These are phyloP conservation scores for Hysterium pulicare DNA, from an alignment of 2,329 filamentous ascomycete species.

Conservation along the genomic window DNA sequence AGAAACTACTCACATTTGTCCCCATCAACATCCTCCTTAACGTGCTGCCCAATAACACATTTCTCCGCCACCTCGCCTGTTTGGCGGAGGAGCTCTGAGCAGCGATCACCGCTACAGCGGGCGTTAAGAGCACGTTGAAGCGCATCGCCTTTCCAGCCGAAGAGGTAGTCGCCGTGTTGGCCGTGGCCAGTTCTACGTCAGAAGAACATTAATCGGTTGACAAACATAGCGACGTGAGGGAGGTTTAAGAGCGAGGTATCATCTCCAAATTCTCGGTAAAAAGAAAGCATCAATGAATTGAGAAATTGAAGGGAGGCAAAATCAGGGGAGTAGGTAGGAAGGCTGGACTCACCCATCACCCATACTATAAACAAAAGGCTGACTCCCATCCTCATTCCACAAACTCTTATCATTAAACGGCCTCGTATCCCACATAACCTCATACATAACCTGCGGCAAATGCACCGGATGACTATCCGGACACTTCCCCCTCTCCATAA, in stretches of 20 bases:
- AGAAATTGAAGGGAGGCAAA: too few species aligned
- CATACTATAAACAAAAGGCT: slow-evolving; percentile 30
- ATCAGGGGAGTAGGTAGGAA: not conserved
- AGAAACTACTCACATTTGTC: slow-evolving; percentile 1
- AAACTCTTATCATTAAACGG: slow-evolving; percentile 23
- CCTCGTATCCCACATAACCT: slow-evolving; percentile 46
- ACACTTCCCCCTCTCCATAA: slow-evolving; percentile 35
- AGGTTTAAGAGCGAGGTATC: too few species aligned
- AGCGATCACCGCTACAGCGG: slow-evolving; percentile 24
- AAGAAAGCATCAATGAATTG: too few species aligned
- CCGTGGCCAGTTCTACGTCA: slow-evolving; percentile 26
- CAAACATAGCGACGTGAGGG: too few species aligned
- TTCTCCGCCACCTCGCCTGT: slow-evolving; percentile 26
- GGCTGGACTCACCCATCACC: slow-evolving; percentile 24
- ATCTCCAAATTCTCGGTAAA: not conserved
- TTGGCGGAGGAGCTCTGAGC: slow-evolving; percentile 23
- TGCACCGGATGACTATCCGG: slow-evolving; percentile 42
- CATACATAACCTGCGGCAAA: slow-evolving; percentile 47
- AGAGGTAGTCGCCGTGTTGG: slow-evolving; percentile 14
- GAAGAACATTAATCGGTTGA: too few species aligned
- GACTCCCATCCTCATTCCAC: slow-evolving; percentile 24
- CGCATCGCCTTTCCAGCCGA: slow-evolving; percentile 25
- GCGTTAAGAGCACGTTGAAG: slow-evolving; percentile 27
- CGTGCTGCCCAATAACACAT: slow-evolving; percentile 25
- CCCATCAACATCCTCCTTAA: slow-evolving; percentile 25